Evolutionary conservation across 2,329 filamentous ascomycete genomes (phyloP), one percentile per base, ranked within the genome.

Genomic region (Dactylellina cionopaga): DNA sequence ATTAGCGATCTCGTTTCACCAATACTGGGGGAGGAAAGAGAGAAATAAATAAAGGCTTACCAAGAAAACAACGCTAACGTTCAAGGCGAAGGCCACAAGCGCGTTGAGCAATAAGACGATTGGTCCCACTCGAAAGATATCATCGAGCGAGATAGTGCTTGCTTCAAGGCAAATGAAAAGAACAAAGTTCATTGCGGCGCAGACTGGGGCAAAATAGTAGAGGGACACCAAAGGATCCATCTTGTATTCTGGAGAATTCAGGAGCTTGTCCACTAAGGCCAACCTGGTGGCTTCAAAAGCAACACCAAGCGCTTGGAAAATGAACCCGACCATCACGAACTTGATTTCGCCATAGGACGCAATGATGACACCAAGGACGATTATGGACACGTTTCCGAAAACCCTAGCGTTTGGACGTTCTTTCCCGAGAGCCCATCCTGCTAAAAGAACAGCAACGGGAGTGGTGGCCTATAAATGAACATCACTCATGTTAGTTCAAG

Each of bases 261-360:
- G 86, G 46, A 95, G 85, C 71, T 89, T 88, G 84, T 94, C 89
- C 58, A 95, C 90, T 88, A 95, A 89, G 83, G 90, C 91, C 70
- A 95, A 85, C 78, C 91, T 89, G 75, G 92, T 86, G 63, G 91
- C 91, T 82, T 95, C 92, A 79, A 94, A 95, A 78, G 90, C 80
- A 78, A 95, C 89, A 78, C 91, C 91, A 65, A 85, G 88, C 73
- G 90, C 84, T 83, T 95, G 92, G 85, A 88, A 92, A 75, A 92
- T 80, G 82, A 95, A 90, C 75, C 91, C 91, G 75, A 87, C 85
- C 81, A 90, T 84, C 78, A 92, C 90, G 80, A 99, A 99, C 80
- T 93, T 89, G 81, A 99, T 96, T 84, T 99, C 95, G 78, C 95
- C 95, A 75, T 96, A 87, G 0, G 94, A 96, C 52, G 95, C 95